Percentiles rank a stretch among this genome's conserved stretches.
Conservation (phyloP, 495 filamentous ascomycete genomes). For the Aspergillus campestris region DNA sequence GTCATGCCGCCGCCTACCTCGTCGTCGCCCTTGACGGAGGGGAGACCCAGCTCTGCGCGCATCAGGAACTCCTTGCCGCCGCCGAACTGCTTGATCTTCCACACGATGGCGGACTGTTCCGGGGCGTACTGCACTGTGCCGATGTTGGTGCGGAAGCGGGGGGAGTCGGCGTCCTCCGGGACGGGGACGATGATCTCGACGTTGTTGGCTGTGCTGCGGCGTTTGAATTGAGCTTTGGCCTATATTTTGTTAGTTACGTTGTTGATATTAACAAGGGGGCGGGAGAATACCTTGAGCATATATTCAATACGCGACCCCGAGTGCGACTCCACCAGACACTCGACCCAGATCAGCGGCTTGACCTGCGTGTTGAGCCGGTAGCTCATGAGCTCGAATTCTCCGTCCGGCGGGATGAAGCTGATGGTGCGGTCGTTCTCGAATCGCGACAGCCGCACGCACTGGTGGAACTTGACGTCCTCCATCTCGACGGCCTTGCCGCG, state of each 20-base stretch:
- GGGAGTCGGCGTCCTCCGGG: constrained; percentile 93
- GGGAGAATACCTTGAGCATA: constrained; percentile 70
- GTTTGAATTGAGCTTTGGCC: constrained; percentile 97
- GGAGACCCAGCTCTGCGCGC: constrained; percentile 93
- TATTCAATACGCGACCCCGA: constrained; percentile 93
- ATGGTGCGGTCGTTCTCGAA: constrained; percentile 99
- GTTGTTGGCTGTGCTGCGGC: constrained; percentile 95
- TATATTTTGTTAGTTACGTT: constrained; percentile 12
- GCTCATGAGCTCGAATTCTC: constrained; percentile 99
- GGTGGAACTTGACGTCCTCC: constrained; percentile 99
- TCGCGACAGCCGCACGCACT: constrained; percentile 88
- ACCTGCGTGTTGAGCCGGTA: constrained; percentile 99
- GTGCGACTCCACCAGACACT: constrained; percentile 93
- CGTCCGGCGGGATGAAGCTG: constrained; percentile 97
- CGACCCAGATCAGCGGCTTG: constrained; percentile 97
- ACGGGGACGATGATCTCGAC: constrained; percentile 97
- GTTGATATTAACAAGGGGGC: background rate
- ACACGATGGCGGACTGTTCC: constrained; percentile 94
- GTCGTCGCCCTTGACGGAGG: constrained; percentile 92
- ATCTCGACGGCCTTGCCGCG: constrained; percentile 98
- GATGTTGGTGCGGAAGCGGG: constrained; percentile 95
- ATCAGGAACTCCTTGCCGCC: constrained; percentile 98
- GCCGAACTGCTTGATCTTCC: constrained; percentile 99
- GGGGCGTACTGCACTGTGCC: constrained; percentile 98
- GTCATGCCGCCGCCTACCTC: constrained; percentile 95